Conservation (phyloP, 306 rosid genomes). For the Quercus robur region DNA sequence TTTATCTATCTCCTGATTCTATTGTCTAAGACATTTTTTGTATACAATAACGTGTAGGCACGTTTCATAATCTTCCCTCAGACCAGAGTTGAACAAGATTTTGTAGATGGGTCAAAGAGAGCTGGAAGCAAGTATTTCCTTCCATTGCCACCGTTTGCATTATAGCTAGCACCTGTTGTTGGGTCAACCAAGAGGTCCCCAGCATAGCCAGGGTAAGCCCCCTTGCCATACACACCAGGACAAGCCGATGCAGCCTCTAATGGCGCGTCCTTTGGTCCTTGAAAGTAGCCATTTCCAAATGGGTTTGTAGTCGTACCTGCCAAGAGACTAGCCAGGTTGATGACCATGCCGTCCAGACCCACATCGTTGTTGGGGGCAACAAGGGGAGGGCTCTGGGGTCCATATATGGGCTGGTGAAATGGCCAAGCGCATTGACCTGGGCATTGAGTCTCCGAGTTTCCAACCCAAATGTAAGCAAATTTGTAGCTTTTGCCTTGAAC, state of each 20-base stretch:
- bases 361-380: slow-evolving; percentile 67
- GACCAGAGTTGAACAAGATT: slow-evolving; percentile 48
- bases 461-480: slow-evolving; percentile 59
- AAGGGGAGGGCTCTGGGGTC: slow-evolving; percentile 46
- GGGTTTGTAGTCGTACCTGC: slow-evolving; percentile 62
- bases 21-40: background rate
- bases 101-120: slow-evolving; percentile 45
- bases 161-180: slow-evolving; percentile 49
- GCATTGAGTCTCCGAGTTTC: slow-evolving; percentile 64
- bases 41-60: background rate
- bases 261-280: slow-evolving; percentile 67
- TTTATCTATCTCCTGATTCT: background rate
- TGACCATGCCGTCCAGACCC: slow-evolving; percentile 64
- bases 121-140: slow-evolving; percentile 62
- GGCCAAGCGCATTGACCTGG: slow-evolving; percentile 74
- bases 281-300: slow-evolving; percentile 56
- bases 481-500: slow-evolving; percentile 19
- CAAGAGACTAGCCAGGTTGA: slow-evolving; percentile 49
- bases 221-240: slow-evolving; percentile 50
- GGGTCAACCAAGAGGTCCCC: slow-evolving; percentile 47
- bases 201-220: slow-evolving; percentile 64
- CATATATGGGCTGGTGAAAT: slow-evolving; percentile 58
- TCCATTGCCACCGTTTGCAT: slow-evolving; percentile 46
- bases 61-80: background rate
- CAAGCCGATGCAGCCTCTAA: slow-evolving; percentile 64